Evolutionary conservation across 140 eudicot species (phyloP).

Genomic region (Oenanthe javanica): DNA sequence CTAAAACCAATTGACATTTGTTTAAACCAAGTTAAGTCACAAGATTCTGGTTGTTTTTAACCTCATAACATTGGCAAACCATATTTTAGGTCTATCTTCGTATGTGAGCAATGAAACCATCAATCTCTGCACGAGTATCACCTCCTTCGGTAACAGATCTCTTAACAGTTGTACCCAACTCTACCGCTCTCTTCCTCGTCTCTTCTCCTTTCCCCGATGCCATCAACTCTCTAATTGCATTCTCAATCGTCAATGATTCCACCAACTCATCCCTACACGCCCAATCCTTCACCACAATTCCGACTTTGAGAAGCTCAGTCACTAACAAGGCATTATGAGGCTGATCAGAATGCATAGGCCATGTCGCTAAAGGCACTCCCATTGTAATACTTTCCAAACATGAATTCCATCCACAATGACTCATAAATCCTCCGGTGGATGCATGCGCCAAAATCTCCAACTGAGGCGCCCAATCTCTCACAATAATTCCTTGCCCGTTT

Average conservation of each 20-base stretch:
- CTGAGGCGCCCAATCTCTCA: not conserved
- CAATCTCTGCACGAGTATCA: not conserved
- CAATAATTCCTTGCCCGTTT: not conserved
- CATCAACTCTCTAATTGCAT: not conserved
- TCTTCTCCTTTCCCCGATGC: not conserved
- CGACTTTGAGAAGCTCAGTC: not conserved
- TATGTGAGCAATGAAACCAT: not conserved
- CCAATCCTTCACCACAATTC: not conserved
- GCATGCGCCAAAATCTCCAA: not conserved
- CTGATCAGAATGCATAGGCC: conserved; percentile 5
- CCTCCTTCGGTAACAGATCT: not conserved
- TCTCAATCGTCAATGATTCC: not conserved
- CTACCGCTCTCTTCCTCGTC: not conserved
- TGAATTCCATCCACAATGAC: not conserved
- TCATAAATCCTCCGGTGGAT: not conserved
- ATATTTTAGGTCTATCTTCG: not conserved
- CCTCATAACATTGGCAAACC: not conserved
- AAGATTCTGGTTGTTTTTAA: not conserved
- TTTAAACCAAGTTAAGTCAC: not conserved
- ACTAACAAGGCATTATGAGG: conserved; percentile 2
- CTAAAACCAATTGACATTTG: no score
- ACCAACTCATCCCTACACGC: not conserved
- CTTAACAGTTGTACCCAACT: not conserved
- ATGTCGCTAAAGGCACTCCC: not conserved
- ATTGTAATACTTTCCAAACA: conserved; percentile 2